Evolutionary conservation across 2,329 filamentous ascomycete species (phyloP).

Genomic region (Neophaeococcomyces aloes): DNA sequence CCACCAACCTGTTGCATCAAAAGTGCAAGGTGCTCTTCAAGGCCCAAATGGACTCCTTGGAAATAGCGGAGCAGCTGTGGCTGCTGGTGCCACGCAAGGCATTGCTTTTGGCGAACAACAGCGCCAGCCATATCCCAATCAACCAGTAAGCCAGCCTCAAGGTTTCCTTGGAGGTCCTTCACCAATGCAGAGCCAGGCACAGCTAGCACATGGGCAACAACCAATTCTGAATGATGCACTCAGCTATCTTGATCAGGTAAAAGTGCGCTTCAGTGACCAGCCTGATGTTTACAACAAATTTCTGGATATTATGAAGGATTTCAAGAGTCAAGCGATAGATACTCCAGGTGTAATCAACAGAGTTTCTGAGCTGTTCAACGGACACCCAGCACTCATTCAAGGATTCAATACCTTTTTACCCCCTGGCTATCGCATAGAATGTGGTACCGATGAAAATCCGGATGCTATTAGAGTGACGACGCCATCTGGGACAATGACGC

Average conservation of each 20-base stretch:
- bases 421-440: slow-evolving; percentile 92
- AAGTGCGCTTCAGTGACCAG: slow-evolving; percentile 93
- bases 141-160: slow-evolving; percentile 41
- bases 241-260: slow-evolving; percentile 95
- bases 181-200: slow-evolving; percentile 42
- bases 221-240: slow-evolving; percentile 77
- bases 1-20: slow-evolving; percentile 83
- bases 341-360: slow-evolving; percentile 95
- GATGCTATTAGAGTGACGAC: slow-evolving; percentile 96
- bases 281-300: slow-evolving; percentile 97
- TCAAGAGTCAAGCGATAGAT: slow-evolving; percentile 97
- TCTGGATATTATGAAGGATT: slow-evolving; percentile 98
- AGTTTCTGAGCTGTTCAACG: slow-evolving; percentile 89
- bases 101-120: neutral
- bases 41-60: slow-evolving; percentile 81
- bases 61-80: slow-evolving; percentile 45
- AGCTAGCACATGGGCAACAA: slow-evolving; percentile 66
- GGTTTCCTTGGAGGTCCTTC: slow-evolving; percentile 34
- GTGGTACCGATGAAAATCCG: slow-evolving; percentile 82
- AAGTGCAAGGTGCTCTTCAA: slow-evolving; percentile 72
- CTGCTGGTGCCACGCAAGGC: slow-evolving; percentile 30
- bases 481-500: slow-evolving; percentile 91
- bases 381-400: slow-evolving; percentile 89
- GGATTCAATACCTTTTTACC: slow-evolving; percentile 98
- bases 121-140: slow-evolving; percentile 47